Evolutionary conservation across 225 moss, liverwort and hornwort genomes (phyloP), one percentile per base, ranked within the genome.

Genomic region (Sphagnum tenellum): DNA sequence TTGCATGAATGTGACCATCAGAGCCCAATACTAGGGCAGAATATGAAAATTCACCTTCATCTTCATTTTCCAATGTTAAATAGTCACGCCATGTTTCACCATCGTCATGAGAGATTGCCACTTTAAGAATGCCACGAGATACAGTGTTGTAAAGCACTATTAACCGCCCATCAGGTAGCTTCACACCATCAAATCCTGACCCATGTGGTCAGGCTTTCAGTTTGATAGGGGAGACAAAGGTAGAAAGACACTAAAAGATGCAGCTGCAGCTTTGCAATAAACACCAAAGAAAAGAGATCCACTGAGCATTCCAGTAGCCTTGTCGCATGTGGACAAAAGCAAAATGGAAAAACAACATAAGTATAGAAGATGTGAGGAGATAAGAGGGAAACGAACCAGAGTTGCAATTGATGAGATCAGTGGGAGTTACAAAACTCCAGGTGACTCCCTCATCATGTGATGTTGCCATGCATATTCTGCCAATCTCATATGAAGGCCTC

Each of bases 151-250:
- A 96, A 2, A 88, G 6, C n/a, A 91, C 66, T 66, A 96, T 53
- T 61, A 96, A 71, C 45, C 88, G 88, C 44, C 88, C 92, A 72
- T 96, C 89, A 14, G 59, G 70, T 14, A 92, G 73, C 77, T 83
- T 92, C 61, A 96, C 89, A 46, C 92, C 89, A 65, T 88, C 95
- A 74, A 96, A 88, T 64, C 95, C 86, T 88, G 68, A 58, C 49
- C 54, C 3, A 44, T 29, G 29, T 29, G 29, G 29, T 29, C 29
- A 29, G 29, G 29, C 29, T 29, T 29, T 29, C 29, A 29, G 29
- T 29, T 29, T 29, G 29, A 0, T 29, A 29, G 29, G 29, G 29
- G 29, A 29, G 29, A 29, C 29, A 29, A 29, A 29, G 29, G 29
- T 29, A 29, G 29, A 29, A 29, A 29, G 29, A 29, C 29, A 29